A percentile compares a stretch with the other conserved stretches of the same genome.
These are phyloP conservation scores for Ascochyta fabae DNA, from an alignment of 2,329 filamentous ascomycete species.

Conservation along the genomic window DNA sequence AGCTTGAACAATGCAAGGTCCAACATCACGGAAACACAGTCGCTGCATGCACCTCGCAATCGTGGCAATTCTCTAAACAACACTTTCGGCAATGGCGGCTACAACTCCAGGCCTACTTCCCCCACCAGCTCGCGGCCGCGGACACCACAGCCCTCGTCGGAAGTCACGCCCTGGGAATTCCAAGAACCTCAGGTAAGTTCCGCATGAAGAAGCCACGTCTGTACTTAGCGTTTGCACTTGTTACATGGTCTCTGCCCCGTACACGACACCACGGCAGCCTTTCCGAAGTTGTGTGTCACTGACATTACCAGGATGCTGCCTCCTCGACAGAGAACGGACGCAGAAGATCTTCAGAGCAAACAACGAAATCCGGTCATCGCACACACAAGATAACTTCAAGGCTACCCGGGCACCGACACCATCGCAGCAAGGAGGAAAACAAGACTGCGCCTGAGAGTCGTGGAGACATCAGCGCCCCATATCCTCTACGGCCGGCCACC, in stretches of 20 bases:
- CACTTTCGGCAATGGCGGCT: slow-evolving; percentile 57
- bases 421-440: slow-evolving; percentile 67
- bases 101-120: slow-evolving; percentile 66
- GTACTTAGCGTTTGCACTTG: background rate
- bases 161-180: slow-evolving; percentile 97
- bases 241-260: background rate
- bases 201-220: slow-evolving; percentile 2
- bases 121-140: slow-evolving; percentile 78
- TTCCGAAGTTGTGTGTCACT: slow-evolving; percentile 15
- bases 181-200: slow-evolving; percentile 77
- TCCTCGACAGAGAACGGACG: slow-evolving; percentile 44
- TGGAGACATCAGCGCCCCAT: slow-evolving; percentile 50
- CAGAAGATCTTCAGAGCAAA: slow-evolving; percentile 44
- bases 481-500: slow-evolving; percentile 71
- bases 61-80: slow-evolving; percentile 84
- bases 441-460: slow-evolving; percentile 41
- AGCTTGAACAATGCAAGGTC: slow-evolving; percentile 59
- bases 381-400: slow-evolving; percentile 63
- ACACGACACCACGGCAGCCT: background rate
- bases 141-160: slow-evolving; percentile 86
- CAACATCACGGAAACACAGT: slow-evolving; percentile 61
- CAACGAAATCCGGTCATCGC: slow-evolving; percentile 62
- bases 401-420: slow-evolving; percentile 68
- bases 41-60: slow-evolving; percentile 71
- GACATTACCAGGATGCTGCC: slow-evolving; percentile 32